Conservation (phyloP, 1,139 yeast genomes). For the Suhomyces taliae region DNA sequence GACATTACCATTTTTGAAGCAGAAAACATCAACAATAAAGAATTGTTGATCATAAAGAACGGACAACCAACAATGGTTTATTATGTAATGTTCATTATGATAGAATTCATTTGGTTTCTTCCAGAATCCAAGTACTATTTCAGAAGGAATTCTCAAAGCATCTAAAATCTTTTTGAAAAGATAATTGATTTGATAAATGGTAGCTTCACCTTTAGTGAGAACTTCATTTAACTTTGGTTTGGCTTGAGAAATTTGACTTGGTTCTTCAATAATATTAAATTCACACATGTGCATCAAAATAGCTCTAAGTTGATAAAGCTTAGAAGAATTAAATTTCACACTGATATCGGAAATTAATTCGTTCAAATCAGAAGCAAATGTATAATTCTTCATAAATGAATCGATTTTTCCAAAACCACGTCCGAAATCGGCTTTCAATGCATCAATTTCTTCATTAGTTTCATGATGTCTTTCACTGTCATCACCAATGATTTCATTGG, state of each 20-base stretch:
- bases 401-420: constrained; percentile 28
- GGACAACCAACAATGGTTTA: constrained; percentile 90
- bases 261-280: constrained; percentile 41
- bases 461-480: constrained; percentile 14
- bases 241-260: constrained; percentile 35
- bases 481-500: constrained; percentile 37
- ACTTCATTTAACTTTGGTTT: constrained; percentile 46
- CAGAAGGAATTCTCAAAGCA: constrained; percentile 69
- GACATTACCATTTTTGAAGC: constrained; percentile 36
- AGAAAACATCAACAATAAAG: constrained; percentile 64
- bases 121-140: constrained; percentile 78
- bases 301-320: constrained; percentile 38
- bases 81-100: constrained; percentile 53
- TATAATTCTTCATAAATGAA: constrained; percentile 33
- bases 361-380: constrained; percentile 34
- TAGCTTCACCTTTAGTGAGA: constrained; percentile 39
- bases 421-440: constrained; percentile 8
- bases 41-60: constrained; percentile 74
- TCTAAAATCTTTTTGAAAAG: constrained; percentile 73
- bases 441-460: constrained; percentile 19
- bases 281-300: constrained; percentile 42
- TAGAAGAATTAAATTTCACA: constrained; percentile 39
- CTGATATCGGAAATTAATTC: constrained; percentile 48
- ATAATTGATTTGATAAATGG: constrained; percentile 76
- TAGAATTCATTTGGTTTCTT: constrained; percentile 69